phyloP scores from a whole-genome alignment of 2,329 filamentous ascomycete species.

The Blastomyces gilchristii region DNA sequence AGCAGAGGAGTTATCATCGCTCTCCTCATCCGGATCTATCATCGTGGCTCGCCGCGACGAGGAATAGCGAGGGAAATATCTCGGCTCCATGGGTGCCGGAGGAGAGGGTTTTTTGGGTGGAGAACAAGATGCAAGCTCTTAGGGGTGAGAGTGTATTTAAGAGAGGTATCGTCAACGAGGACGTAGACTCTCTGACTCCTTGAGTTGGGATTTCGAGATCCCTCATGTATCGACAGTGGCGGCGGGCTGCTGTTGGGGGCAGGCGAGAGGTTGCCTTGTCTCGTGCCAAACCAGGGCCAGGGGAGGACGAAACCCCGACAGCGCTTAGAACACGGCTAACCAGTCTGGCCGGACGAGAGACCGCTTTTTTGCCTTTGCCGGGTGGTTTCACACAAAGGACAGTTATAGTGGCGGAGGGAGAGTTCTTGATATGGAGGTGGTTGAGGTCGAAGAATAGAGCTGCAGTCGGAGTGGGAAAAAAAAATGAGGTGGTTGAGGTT shows the following conservation, averaged over 20 bases:
- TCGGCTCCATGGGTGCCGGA: slow-evolving; percentile 5
- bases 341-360: background rate
- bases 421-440: background rate
- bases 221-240: background rate
- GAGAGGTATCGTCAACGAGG: background rate
- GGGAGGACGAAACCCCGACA: background rate
- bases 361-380: background rate
- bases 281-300: background rate
- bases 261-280: background rate
- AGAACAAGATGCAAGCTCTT: background rate
- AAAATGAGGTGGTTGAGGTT: background rate
- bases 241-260: background rate
- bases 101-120: background rate
- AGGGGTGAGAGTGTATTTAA: background rate
- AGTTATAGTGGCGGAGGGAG: background rate
- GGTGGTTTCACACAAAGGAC: background rate
- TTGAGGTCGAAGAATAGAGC: background rate
- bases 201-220: background rate
- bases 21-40: slow-evolving; percentile 1
- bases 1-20: background rate
- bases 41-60: slow-evolving; percentile 7
- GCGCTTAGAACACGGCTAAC: slow-evolving; percentile 1
- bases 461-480: background rate
- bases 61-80: background rate
- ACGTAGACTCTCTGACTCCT: background rate